phyloP scores from a whole-genome alignment of 1,284 basidiomycete species.

The Sporisorium graminicola region DNA sequence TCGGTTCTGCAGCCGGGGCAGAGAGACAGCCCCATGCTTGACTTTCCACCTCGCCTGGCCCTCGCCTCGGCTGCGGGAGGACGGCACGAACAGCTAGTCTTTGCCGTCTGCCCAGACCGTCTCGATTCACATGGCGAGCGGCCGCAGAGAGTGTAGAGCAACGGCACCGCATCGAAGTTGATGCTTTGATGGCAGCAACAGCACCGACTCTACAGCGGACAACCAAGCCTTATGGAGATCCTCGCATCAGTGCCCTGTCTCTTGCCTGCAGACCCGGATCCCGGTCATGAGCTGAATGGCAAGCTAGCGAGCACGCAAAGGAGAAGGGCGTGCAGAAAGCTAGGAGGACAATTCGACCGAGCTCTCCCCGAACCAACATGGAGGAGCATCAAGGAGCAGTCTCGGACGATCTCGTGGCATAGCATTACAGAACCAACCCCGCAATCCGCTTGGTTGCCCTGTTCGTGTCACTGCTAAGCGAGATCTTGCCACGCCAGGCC shows the following conservation, averaged over 20 bases:
- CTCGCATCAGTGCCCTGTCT: neutral
- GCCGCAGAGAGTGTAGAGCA: too few relatives aligned
- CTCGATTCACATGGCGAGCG: too few relatives aligned
- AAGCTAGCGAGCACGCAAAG: too few relatives aligned
- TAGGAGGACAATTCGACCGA: slow-evolving; percentile 9
- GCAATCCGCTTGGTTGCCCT: slow-evolving; percentile 5
- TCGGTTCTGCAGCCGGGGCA: neutral
- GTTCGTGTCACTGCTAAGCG: too few relatives aligned
- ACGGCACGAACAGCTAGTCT: too few relatives aligned
- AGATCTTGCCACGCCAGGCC: neutral
- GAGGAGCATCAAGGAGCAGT: slow-evolving; percentile 13
- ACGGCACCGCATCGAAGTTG: too few relatives aligned
- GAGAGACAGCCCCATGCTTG: too few relatives aligned
- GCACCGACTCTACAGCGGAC: too few relatives aligned
- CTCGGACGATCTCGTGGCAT: slow-evolving; percentile 22
- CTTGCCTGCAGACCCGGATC: neutral
- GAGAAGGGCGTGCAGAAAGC: neutral
- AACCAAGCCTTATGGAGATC: neutral
- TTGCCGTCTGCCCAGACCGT: too few relatives aligned
- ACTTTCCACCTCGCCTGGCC: too few relatives aligned
- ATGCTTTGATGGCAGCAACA: too few relatives aligned
- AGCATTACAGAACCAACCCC: slow-evolving; percentile 2
- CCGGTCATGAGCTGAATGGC: neutral
- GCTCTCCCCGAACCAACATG: slow-evolving; percentile 12
- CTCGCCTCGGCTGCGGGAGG: too few relatives aligned